These are phyloP conservation scores for Xylariomycetidae sp. DNA, from an alignment of 2,329 filamentous ascomycete genomes.

Conservation along the genomic window DNA sequence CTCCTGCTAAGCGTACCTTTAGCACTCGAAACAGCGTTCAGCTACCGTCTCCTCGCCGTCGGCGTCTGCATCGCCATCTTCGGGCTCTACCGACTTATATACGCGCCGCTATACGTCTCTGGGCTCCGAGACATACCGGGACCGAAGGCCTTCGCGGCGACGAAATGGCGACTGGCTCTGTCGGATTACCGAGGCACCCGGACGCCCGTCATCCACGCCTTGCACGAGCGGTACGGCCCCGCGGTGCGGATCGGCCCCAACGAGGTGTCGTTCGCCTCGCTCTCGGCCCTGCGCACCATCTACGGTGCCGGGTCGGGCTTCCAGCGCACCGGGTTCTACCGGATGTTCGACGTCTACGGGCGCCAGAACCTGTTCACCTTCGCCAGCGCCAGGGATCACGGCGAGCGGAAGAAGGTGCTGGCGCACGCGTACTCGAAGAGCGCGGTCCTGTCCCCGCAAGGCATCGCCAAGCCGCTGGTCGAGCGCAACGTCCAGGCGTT, in stretches of 20 bases:
- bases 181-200: slow-evolving; percentile 38
- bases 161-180: slow-evolving; percentile 38
- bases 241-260: slow-evolving; percentile 41
- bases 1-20: no score
- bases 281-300: slow-evolving; percentile 43
- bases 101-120: not conserved
- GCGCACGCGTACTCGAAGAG: slow-evolving; percentile 48
- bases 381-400: slow-evolving; percentile 34
- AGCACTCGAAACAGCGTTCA: not conserved
- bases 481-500: slow-evolving; percentile 34
- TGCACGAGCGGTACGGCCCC: slow-evolving; percentile 40
- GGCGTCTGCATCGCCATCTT: not conserved
- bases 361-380: slow-evolving; percentile 48
- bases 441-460: slow-evolving; percentile 29
- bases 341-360: slow-evolving; percentile 50
- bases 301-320: slow-evolving; percentile 48
- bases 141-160: slow-evolving; percentile 32
- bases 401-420: slow-evolving; percentile 44
- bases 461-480: slow-evolving; percentile 23
- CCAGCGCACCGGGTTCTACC: slow-evolving; percentile 44
- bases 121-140: slow-evolving; percentile 27
- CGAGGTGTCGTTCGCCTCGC: slow-evolving; percentile 35
- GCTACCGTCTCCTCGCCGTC: not conserved
- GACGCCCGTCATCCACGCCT: slow-evolving; percentile 32
- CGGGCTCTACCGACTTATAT: slow-evolving; percentile 1